These are phyloP conservation scores for Beta macrorhiza DNA, from an alignment of 179 eudicot genomes.

Conservation along the genomic window DNA sequence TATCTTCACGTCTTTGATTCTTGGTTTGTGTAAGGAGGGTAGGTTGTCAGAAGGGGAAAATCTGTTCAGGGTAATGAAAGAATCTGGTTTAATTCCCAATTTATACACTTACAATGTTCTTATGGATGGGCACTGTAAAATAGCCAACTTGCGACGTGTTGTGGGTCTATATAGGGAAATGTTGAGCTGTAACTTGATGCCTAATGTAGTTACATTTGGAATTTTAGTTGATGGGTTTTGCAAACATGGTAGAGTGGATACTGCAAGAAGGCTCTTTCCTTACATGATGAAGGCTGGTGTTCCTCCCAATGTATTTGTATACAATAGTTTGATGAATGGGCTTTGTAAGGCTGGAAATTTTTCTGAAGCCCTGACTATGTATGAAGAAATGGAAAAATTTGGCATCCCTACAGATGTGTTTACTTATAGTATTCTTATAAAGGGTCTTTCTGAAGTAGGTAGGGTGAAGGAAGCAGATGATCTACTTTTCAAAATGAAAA, in stretches of 20 bases:
- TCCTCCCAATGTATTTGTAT: slow-evolving; percentile 57
- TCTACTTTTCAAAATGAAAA: slow-evolving; percentile 52
- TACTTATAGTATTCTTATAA: slow-evolving; percentile 60
- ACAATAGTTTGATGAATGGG: slow-evolving; percentile 70
- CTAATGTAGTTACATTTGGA: slow-evolving; percentile 66
- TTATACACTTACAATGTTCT: slow-evolving; percentile 60
- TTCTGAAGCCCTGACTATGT: slow-evolving; percentile 43
- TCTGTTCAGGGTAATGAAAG: slow-evolving; percentile 47
- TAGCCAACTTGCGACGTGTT: slow-evolving; percentile 37
- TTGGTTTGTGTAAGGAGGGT: slow-evolving; percentile 52
- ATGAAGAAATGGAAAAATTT: slow-evolving; percentile 50
- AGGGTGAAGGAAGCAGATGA: slow-evolving; percentile 59
- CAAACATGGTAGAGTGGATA: slow-evolving; percentile 47
- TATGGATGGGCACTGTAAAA: slow-evolving; percentile 72
- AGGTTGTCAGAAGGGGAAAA: slow-evolving; percentile 60
- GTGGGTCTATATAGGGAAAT: slow-evolving; percentile 49
- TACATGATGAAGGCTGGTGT: slow-evolving; percentile 60
- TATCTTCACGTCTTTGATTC: slow-evolving; percentile 62
- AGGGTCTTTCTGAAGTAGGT: slow-evolving; percentile 59
- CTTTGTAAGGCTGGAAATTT: slow-evolving; percentile 47
- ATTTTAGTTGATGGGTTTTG: slow-evolving; percentile 53
- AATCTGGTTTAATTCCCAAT: slow-evolving; percentile 52
- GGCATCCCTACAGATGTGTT: slow-evolving; percentile 47
- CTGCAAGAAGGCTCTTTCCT: slow-evolving; percentile 52
- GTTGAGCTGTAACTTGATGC: slow-evolving; percentile 42